A percentile compares a stretch with the other conserved stretches of the same genome.
Evolutionary conservation across 352 stramenopile genomes (phyloP).

Genomic region (Phytophthora lateralis): DNA sequence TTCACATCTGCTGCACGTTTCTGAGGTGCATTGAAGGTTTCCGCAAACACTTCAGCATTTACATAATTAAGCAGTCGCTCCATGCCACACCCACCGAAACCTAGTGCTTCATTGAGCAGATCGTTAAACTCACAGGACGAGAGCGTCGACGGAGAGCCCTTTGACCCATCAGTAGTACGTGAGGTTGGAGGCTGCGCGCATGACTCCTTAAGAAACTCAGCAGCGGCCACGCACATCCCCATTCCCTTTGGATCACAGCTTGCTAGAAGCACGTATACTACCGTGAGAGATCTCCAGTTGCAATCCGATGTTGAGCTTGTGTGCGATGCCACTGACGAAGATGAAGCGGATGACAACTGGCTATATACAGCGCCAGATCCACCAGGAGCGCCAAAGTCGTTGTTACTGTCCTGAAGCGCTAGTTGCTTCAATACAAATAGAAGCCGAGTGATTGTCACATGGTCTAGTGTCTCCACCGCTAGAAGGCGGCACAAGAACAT

Average conservation of each 20-base stretch:
- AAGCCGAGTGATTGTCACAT: conserved; percentile 70
- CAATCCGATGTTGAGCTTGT: conserved; percentile 44
- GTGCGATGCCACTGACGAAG: conserved; percentile 20
- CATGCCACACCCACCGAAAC: conserved; percentile 77
- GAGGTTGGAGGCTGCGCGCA: conserved; percentile 18
- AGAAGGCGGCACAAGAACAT: conserved; percentile 78
- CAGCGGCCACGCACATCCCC: conserved; percentile 72
- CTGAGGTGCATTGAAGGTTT: conserved; percentile 75
- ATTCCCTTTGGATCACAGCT: conserved; percentile 80
- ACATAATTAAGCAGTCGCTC: conserved; percentile 52
- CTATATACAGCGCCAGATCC: conserved; percentile 4
- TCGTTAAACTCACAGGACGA: conserved; percentile 51
- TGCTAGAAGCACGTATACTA: conserved; percentile 75
- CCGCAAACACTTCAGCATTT: conserved; percentile 53
- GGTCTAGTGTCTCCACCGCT: conserved; percentile 73
- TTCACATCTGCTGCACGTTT: conserved; percentile 78
- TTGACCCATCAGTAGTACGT: conserved; percentile 3
- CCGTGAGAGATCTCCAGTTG: conserved; percentile 74
- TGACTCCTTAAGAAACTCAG: conserved; percentile 79
- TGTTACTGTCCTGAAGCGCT: conserved; percentile 43
- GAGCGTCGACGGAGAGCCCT: background rate
- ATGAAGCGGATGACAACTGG: conserved; percentile 18
- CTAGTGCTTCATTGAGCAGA: conserved; percentile 70
- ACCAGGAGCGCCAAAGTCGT: background rate
- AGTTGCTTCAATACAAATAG: conserved; percentile 74